Conservation (phyloP, 495 filamentous ascomycete species). For the Xylaria castorea region DNA sequence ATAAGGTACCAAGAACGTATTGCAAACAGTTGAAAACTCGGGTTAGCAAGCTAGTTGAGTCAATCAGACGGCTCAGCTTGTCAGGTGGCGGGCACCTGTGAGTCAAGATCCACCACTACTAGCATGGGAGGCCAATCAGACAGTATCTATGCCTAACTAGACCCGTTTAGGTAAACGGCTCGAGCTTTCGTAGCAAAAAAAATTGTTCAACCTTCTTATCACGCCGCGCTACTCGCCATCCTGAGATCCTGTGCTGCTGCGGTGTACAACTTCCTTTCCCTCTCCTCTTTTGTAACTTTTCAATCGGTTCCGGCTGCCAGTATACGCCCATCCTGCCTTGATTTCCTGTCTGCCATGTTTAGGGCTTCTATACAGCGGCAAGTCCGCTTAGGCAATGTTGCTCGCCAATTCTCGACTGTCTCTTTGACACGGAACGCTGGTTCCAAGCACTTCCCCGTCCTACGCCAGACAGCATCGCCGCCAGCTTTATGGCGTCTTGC, state of each 20-base stretch:
- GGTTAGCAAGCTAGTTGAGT: not conserved
- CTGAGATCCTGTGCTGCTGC: not conserved
- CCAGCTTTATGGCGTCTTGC: conserved; percentile 25
- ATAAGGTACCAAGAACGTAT: too few species aligned
- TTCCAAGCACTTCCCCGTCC: conserved; percentile 31
- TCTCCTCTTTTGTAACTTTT: not conserved
- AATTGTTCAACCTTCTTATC: conserved; percentile 16
- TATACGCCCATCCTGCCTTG: not conserved
- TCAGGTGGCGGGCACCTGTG: not conserved
- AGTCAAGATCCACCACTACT: not conserved
- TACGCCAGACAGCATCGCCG: conserved; percentile 29
- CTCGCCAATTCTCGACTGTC: conserved; percentile 36
- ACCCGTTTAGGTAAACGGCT: not conserved
- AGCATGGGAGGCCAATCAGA: not conserved
- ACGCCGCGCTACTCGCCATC: conserved; percentile 3
- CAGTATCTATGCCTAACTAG: not conserved
- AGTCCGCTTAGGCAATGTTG: conserved; percentile 39
- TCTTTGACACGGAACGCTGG: conserved; percentile 32
- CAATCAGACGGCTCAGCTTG: not conserved
- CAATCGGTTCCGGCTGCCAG: too few species aligned
- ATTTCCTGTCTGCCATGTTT: conserved; percentile 32
- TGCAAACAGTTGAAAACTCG: too few species aligned
- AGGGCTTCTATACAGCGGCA: conserved; percentile 41
- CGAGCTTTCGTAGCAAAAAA: conserved; percentile 1
- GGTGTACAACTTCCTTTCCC: not conserved